Percentiles rank a stretch among this genome's conserved stretches.
Conservation (phyloP, 208 protist species). For the Wallacemonas rigidus region DNA sequence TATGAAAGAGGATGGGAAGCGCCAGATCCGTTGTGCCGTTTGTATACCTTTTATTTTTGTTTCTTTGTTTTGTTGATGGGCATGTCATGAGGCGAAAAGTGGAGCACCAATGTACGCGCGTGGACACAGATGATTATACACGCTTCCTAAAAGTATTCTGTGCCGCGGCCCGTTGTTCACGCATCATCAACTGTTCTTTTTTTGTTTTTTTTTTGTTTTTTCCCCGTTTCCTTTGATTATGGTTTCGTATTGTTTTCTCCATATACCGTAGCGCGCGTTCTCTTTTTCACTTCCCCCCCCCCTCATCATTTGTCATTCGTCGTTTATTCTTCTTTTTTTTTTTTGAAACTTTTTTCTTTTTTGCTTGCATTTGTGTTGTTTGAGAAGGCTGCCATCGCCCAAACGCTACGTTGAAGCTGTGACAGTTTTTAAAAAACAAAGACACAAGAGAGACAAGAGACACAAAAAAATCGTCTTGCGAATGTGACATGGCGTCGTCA, state of each 20-base stretch:
- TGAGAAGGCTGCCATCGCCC: too few species aligned
- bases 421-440: too few species aligned
- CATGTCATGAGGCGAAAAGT: neutral
- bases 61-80: conserved; percentile 10
- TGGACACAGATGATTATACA: neutral
- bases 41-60: conserved; percentile 18
- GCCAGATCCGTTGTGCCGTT: neutral
- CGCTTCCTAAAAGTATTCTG: too few species aligned
- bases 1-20: neutral
- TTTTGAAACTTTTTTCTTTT: neutral
- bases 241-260: too few species aligned
- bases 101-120: neutral
- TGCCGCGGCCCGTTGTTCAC: too few species aligned
- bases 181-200: neutral
- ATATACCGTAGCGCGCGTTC: too few species aligned
- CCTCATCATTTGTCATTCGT: neutral
- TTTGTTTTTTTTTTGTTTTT: neutral
- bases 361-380: neutral
- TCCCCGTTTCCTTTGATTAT: neutral
- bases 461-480: too few species aligned
- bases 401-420: too few species aligned
- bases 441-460: too few species aligned
- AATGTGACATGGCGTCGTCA: too few species aligned
- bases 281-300: too few species aligned
- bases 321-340: neutral